These are phyloP conservation scores for Phytophthora pistaciae DNA, from an alignment of 352 stramenopile genomes.

Conservation along the genomic window DNA sequence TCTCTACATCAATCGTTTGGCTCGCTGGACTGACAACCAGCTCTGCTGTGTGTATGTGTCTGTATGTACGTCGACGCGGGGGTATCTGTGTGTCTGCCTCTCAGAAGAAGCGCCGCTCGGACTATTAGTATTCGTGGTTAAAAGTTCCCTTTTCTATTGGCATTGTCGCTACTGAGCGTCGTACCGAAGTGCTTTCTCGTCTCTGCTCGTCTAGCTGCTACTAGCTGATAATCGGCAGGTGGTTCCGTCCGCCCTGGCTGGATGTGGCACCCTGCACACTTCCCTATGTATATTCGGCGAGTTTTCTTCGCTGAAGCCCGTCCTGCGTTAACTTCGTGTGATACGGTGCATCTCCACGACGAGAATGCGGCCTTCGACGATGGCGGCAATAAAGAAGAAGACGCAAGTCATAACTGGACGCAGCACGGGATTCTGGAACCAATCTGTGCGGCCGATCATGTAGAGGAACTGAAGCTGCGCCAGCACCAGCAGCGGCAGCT, in stretches of 20 bases:
- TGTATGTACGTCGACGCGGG: not conserved
- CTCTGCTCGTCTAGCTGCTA: slow-evolving; percentile 28
- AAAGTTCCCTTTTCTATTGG: slow-evolving; percentile 35
- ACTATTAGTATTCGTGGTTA: slow-evolving; percentile 43
- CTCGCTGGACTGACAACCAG: slow-evolving; percentile 3
- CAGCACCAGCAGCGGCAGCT: slow-evolving; percentile 57
- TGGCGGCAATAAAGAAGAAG: slow-evolving; percentile 47
- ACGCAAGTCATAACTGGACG: slow-evolving; percentile 73
- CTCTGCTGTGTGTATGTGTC: slow-evolving; percentile 12
- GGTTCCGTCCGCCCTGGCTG: slow-evolving; percentile 4
- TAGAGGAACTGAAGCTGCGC: slow-evolving; percentile 69
- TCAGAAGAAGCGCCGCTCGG: slow-evolving; percentile 71
- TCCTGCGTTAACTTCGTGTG: slow-evolving; percentile 43
- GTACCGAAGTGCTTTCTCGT: slow-evolving; percentile 21
- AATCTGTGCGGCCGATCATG: slow-evolving; percentile 69
- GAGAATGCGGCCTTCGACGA: slow-evolving; percentile 63
- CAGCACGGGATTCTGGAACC: slow-evolving; percentile 81
- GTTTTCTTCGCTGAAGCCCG: slow-evolving; percentile 2
- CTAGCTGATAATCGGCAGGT: slow-evolving; percentile 25
- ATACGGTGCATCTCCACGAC: slow-evolving; percentile 67
- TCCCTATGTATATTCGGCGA: slow-evolving; percentile 28
- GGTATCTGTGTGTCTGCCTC: slow-evolving; percentile 15
- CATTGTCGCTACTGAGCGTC: slow-evolving; percentile 17
- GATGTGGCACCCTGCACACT: not conserved
- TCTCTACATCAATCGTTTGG: not conserved